phyloP scores from a whole-genome alignment of 352 stramenopile genomes.

The Globisporangium iwayamae region DNA sequence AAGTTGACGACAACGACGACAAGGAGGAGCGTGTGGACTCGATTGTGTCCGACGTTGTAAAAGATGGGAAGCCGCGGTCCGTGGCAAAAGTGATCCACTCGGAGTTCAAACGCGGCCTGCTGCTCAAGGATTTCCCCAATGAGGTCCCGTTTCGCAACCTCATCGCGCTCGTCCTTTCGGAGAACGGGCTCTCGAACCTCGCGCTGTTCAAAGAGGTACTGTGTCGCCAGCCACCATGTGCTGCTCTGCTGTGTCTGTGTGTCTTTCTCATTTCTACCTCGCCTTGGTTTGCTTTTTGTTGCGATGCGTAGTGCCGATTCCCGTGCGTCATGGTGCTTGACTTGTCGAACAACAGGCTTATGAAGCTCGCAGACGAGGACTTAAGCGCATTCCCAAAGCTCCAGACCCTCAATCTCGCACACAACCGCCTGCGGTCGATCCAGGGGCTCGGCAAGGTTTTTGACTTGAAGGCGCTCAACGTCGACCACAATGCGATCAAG shows the following conservation, averaged over 20 bases:
- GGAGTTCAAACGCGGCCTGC: slow-evolving; percentile 39
- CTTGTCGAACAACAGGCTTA: slow-evolving; percentile 59
- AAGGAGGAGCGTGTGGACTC: slow-evolving; percentile 38
- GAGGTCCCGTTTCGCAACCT: slow-evolving; percentile 57
- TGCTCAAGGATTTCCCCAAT: slow-evolving; percentile 46
- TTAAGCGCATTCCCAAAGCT: slow-evolving; percentile 56
- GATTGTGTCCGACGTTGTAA: slow-evolving; percentile 43
- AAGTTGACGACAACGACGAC: slow-evolving; percentile 31
- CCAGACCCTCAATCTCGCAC: slow-evolving; percentile 54
- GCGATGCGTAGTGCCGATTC: slow-evolving; percentile 49
- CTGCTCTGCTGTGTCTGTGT: slow-evolving; percentile 3
- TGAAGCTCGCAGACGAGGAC: slow-evolving; percentile 47
- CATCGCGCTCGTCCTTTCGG: slow-evolving; percentile 53
- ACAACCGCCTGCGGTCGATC: slow-evolving; percentile 60
- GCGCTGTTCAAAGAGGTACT: slow-evolving; percentile 55
- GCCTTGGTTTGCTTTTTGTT: not conserved
- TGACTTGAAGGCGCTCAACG: slow-evolving; percentile 56
- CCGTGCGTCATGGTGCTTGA: slow-evolving; percentile 48
- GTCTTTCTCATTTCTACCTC: not conserved
- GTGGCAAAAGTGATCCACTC: slow-evolving; percentile 52
- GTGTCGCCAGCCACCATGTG: not conserved
- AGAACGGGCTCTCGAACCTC: slow-evolving; percentile 51
- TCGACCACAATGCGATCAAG: slow-evolving; percentile 54
- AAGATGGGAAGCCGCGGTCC: slow-evolving; percentile 46
- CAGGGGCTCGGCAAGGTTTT: slow-evolving; percentile 48